These are phyloP conservation scores for Leavenworthia alabamica DNA, from an alignment of 345 rosid genomes.

Conservation along the genomic window DNA sequence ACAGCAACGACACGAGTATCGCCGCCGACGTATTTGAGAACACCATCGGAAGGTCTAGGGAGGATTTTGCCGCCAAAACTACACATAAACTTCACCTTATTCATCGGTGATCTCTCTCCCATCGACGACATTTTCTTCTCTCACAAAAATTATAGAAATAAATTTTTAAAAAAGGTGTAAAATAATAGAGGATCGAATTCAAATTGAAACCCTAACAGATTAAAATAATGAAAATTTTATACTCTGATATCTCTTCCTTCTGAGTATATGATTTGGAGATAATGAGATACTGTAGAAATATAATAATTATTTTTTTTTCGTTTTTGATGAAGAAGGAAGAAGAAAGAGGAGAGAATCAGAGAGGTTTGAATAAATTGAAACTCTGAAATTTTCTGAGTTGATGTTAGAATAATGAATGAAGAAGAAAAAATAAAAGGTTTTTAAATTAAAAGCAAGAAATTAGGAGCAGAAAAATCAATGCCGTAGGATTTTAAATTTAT, in stretches of 20 bases:
- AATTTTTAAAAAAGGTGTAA: no score
- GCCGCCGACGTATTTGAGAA: constrained; percentile 84
- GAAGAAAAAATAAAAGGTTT: not conserved
- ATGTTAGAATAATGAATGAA: not conserved
- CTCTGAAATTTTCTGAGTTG: not conserved
- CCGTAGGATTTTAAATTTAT: not conserved
- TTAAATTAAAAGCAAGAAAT: not conserved
- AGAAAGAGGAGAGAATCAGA: not conserved
- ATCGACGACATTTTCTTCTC: constrained; percentile 8
- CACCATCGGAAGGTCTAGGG: constrained; percentile 56
- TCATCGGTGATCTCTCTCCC: constrained; percentile 32
- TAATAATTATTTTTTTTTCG: not conserved
- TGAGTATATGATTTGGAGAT: not conserved
- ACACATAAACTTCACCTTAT: constrained; percentile 63
- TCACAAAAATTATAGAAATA: not conserved
- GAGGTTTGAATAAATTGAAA: constrained; percentile 19
- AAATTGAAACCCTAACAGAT: constrained; percentile 16
- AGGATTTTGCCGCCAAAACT: constrained; percentile 88
- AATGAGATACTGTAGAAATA: not conserved
- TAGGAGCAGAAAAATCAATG: not conserved
- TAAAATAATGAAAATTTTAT: not conserved
- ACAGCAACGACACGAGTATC: constrained; percentile 82
- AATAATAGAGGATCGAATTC: not conserved
- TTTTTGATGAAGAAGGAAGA: constrained; percentile 19
- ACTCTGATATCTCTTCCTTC: constrained; percentile 19